Evolutionary conservation across 208 protist species (phyloP).

Genomic region (Acanthamoeba royreba): DNA sequence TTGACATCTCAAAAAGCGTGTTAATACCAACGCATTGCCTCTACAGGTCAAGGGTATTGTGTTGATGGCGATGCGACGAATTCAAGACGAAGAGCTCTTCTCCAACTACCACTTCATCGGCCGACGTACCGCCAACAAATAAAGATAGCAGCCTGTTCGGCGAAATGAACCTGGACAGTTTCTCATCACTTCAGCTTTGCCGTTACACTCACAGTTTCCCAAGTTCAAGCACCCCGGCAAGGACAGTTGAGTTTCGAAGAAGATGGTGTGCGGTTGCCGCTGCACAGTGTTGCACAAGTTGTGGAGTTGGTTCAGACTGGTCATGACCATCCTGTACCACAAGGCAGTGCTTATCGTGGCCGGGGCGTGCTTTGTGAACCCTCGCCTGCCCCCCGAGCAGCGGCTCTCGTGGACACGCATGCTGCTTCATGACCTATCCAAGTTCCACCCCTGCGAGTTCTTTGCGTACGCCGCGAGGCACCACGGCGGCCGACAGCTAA

Average conservation of each 20-base stretch:
- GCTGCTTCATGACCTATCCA: background rate
- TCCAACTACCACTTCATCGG: slow-evolving; percentile 21
- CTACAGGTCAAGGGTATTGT: slow-evolving; percentile 30
- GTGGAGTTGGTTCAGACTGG: background rate
- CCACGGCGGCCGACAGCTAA: background rate
- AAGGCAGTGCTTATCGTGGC: background rate
- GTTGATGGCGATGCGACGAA: background rate
- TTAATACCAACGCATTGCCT: too few relatives aligned
- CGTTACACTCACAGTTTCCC: too few relatives aligned
- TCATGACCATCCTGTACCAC: background rate
- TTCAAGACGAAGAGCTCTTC: background rate
- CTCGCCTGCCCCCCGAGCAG: background rate
- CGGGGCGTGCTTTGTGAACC: background rate
- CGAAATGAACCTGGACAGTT: too few relatives aligned
- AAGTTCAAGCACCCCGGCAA: too few relatives aligned
- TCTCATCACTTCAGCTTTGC: too few relatives aligned
- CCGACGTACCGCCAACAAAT: too few relatives aligned
- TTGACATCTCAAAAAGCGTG: too few relatives aligned
- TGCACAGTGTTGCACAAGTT: too few relatives aligned
- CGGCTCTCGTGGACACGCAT: background rate
- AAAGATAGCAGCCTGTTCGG: too few relatives aligned
- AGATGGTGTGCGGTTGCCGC: background rate
- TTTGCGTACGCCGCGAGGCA: background rate
- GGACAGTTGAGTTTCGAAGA: too few relatives aligned
- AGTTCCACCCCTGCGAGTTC: background rate